phyloP scores from a whole-genome alignment of 2,329 filamentous ascomycete species.

The Drechslerella dactyloides region DNA sequence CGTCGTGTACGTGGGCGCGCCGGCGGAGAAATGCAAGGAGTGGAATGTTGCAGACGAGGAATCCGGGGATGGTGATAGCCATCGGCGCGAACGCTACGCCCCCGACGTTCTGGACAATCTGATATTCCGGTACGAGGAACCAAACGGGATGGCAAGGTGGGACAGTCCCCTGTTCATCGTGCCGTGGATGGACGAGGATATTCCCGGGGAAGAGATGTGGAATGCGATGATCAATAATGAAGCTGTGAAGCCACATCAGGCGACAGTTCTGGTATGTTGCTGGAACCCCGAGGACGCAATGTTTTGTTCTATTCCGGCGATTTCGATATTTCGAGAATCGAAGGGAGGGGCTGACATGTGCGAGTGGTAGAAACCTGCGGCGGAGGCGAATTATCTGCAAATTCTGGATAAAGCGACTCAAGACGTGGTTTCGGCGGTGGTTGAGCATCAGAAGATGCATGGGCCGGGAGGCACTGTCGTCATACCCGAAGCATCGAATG shows the following conservation, averaged over 20 bases:
- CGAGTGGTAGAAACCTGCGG: slow-evolving; percentile 64
- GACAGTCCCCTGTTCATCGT: slow-evolving; percentile 82
- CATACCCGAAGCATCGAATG: slow-evolving; percentile 36
- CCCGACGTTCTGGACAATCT: slow-evolving; percentile 75
- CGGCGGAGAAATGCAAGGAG: slow-evolving; percentile 61
- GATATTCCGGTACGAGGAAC: slow-evolving; percentile 83
- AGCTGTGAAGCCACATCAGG: slow-evolving; percentile 74
- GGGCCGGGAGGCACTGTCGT: slow-evolving; percentile 38
- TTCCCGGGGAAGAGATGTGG: slow-evolving; percentile 73
- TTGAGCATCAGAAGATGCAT: slow-evolving; percentile 60
- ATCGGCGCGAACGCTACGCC: slow-evolving; percentile 61
- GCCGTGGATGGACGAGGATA: slow-evolving; percentile 72
- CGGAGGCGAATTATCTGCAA: slow-evolving; percentile 75
- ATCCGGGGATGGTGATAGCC: slow-evolving; percentile 51
- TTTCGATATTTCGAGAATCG: background rate
- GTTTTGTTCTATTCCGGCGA: too few species aligned
- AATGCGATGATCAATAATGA: slow-evolving; percentile 69
- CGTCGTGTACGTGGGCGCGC: slow-evolving; percentile 66
- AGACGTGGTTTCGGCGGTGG: slow-evolving; percentile 72
- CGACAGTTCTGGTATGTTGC: slow-evolving; percentile 68
- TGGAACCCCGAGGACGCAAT: slow-evolving; percentile 29
- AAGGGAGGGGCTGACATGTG: slow-evolving; percentile 4
- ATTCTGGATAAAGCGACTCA: slow-evolving; percentile 79
- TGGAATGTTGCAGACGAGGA: slow-evolving; percentile 61
- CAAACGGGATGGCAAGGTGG: slow-evolving; percentile 83